Base-by-base conservation (phyloP, 495 filamentous ascomycete species). In the Podospora conica region DNA sequence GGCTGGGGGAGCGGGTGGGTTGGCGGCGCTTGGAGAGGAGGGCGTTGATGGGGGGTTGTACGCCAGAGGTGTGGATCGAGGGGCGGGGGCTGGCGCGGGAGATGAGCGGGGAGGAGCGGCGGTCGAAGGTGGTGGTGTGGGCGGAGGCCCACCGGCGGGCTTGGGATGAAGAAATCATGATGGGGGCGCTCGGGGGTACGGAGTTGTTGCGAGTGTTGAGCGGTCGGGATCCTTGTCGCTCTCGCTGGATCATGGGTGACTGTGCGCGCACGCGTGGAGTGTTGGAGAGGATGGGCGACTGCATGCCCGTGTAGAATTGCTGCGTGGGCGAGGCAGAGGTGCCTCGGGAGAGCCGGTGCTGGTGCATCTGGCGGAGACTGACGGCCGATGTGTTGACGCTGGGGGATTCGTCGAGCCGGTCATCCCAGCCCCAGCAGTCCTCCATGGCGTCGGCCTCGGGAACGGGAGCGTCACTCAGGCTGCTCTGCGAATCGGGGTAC, bases 361-460 rank as follows among this genome's bases (percentile, higher is more conserved):
- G 77, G 27, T 73, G 71, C 6, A 71, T 67, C 27, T 78, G 73
- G 25, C 77, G 80, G 31, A 81, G 76, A 29, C 75, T 79, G 9
- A 79, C 33, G 20, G 74, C 68, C 3, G 76, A 74, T 9, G 73
- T 70, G 31, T 65, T 65, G 27, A 66, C 55, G 65, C 72, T 77
- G 4, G 76, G 71, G 24, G 75, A 65, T 24, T 80, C 80, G 63
- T 91, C 88, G 12, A 87, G 80, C 31, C 71, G 74, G 53, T 83
- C 78, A 69, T 88, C 78, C 77, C 78, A 78, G 8, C 66, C 66
- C 81, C 81, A 84, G 63, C 74, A 83, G 10, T 79, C 75, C 69
- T 91, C 88, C 66, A 82, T 78, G 5, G 83, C 86, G 68, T 87
- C 85, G 10, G 80, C 83, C 73, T 87, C 86, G 29, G 80, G 80